phyloP scores from a whole-genome alignment of 2,329 filamentous ascomycete genomes.

The Thelonectria blattea region DNA sequence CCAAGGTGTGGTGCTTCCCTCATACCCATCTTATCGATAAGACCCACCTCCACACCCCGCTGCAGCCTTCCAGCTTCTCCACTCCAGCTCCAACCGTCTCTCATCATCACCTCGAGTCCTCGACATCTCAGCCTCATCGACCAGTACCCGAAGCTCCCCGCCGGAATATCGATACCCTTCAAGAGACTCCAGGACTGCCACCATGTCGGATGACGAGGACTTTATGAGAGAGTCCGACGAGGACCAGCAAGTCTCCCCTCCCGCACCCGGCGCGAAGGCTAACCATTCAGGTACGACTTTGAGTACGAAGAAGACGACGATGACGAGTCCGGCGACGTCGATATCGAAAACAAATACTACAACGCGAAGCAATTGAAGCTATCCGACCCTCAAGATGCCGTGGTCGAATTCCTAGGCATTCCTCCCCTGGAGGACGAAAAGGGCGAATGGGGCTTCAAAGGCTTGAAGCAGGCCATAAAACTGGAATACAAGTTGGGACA shows the following conservation, averaged over 20 bases:
- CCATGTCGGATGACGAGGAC: conserved; percentile 59
- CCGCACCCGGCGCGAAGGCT: conserved; percentile 21
- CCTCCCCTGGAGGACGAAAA: conserved; percentile 86
- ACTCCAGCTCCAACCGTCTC: conserved; percentile 29
- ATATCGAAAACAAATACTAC: conserved; percentile 99
- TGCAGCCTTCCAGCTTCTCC: conserved; percentile 33
- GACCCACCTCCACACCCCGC: conserved; percentile 27
- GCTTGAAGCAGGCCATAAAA: conserved; percentile 97
- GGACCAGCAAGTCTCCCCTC: conserved; percentile 45
- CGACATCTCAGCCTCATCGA: background rate
- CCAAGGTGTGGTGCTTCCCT: background rate
- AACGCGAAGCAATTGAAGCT: conserved; percentile 97
- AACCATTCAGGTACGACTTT: conserved; percentile 76
- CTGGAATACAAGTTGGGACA: conserved; percentile 91
- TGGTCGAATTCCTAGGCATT: conserved; percentile 90
- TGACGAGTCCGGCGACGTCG: conserved; percentile 85
- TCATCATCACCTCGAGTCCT: conserved; percentile 10
- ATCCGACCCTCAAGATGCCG: conserved; percentile 84
- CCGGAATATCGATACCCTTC: background rate
- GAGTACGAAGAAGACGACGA: conserved; percentile 95
- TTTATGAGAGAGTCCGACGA: conserved; percentile 57
- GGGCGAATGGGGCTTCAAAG: conserved; percentile 98
- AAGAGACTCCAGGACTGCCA: conserved; percentile 17
- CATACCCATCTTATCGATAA: conserved; percentile 34
- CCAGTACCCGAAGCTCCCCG: background rate